These are phyloP conservation scores for Magnolia kwangsiensis DNA, from an alignment of 164 flowering plant genomes.

Conservation along the genomic window DNA sequence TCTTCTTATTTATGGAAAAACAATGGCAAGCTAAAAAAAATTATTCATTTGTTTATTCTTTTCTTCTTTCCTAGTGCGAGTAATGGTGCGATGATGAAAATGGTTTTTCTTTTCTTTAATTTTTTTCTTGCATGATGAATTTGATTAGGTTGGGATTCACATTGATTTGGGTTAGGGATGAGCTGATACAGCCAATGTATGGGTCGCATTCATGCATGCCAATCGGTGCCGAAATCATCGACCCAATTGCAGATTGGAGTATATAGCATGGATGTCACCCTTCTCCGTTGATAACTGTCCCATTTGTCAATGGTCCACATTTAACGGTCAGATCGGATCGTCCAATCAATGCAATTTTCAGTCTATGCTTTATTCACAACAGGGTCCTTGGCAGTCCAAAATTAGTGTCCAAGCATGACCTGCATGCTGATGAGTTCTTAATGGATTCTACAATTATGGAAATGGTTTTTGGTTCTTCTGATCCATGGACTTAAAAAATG, in stretches of 20 bases:
- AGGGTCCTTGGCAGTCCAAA: too few relatives aligned
- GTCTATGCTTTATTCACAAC: too few relatives aligned
- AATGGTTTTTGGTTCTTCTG: too few relatives aligned
- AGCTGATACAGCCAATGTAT: not conserved
- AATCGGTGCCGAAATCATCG: not conserved
- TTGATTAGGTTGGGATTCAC: not conserved
- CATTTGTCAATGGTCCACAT: too few relatives aligned
- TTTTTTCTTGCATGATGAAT: not conserved
- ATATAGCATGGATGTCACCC: not conserved
- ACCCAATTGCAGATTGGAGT: not conserved
- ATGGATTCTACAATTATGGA: too few relatives aligned
- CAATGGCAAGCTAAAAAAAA: not conserved
- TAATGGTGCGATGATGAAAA: not conserved
- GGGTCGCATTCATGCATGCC: not conserved
- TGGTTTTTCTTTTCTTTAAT: not conserved
- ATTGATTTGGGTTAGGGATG: not conserved
- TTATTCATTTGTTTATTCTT: not conserved
- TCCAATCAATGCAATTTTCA: too few relatives aligned
- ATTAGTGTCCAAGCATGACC: too few relatives aligned
- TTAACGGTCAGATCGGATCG: too few relatives aligned
- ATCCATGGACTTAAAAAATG: too few relatives aligned
- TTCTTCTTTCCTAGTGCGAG: not conserved
- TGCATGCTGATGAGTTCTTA: too few relatives aligned
- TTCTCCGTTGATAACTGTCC: too few relatives aligned
- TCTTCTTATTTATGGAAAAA: not conserved